Conservation (phyloP, 2,329 filamentous ascomycete genomes). For the Mycocentrospora acerina region DNA sequence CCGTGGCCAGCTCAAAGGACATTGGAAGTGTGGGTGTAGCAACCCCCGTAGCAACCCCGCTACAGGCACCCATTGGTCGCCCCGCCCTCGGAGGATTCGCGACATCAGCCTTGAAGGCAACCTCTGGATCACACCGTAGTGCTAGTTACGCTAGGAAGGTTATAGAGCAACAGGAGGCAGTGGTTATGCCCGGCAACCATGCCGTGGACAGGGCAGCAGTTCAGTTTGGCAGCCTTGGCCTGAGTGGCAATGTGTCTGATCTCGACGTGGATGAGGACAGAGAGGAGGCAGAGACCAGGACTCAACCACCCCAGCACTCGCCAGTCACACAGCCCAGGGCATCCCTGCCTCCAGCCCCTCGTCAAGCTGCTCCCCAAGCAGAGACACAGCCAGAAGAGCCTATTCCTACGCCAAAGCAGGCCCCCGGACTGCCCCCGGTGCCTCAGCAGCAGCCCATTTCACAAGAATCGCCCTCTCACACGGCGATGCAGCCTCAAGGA, state of each 20-base stretch:
- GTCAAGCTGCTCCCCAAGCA: constrained; percentile 44
- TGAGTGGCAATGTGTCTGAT: constrained; percentile 72
- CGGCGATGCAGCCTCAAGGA: constrained; percentile 56
- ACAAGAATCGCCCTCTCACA: constrained; percentile 50
- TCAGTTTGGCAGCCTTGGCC: constrained; percentile 92
- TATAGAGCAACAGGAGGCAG: constrained; percentile 93
- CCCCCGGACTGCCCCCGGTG: constrained; percentile 62
- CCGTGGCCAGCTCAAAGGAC: constrained; percentile 82
- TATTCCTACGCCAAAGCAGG: constrained; percentile 57
- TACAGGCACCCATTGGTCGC: constrained; percentile 61
- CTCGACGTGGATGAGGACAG: constrained; percentile 87
- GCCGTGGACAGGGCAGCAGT: constrained; percentile 91
- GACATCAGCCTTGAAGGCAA: constrained; percentile 79
- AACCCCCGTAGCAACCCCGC: constrained; percentile 59
- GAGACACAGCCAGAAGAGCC: constrained; percentile 44
- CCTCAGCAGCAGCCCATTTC: constrained; percentile 53
- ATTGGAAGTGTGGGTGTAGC: constrained; percentile 54
- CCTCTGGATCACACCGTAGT: constrained; percentile 61
- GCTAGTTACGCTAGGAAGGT: constrained; percentile 83
- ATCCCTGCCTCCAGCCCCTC: constrained; percentile 73
- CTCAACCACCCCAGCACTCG: constrained; percentile 90
- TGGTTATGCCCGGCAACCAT: constrained; percentile 96
- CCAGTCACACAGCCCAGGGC: constrained; percentile 83
- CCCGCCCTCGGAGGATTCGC: constrained; percentile 72
- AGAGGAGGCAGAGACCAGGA: constrained; percentile 91